Percentiles rank a stretch among this genome's conserved stretches.
Conservation (phyloP, 495 filamentous ascomycete species). For the Durotheca rogersii region DNA sequence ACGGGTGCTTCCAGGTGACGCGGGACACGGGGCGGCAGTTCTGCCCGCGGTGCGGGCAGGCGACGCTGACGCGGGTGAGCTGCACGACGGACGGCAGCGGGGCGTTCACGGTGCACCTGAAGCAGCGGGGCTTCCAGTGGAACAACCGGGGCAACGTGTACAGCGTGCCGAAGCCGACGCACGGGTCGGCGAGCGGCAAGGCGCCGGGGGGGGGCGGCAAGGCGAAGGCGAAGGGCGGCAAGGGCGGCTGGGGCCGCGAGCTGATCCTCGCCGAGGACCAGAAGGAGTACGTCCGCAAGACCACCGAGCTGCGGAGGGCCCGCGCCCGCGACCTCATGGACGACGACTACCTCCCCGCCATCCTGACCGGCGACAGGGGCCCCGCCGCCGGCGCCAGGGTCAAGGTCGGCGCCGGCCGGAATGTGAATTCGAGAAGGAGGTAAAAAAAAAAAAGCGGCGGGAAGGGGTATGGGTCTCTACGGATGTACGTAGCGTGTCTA, state of each 20-base stretch:
- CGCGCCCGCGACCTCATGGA: conserved; percentile 88
- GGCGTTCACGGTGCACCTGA: conserved; percentile 82
- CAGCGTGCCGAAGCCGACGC: conserved; percentile 87
- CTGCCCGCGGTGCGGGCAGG: conserved; percentile 85
- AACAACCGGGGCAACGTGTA: conserved; percentile 88
- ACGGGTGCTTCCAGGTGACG: conserved; percentile 86
- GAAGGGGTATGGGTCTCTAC: not conserved
- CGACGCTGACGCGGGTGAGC: conserved; percentile 79
- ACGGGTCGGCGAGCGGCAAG: conserved; percentile 77
- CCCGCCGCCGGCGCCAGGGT: conserved; percentile 63
- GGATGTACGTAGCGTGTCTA: not conserved
- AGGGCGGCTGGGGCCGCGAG: conserved; percentile 77
- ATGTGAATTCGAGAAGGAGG: conserved; percentile 79
- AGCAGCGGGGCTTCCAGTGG: conserved; percentile 93
- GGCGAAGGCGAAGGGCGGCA: too few species aligned
- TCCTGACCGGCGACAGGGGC: conserved; percentile 75
- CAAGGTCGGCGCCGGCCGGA: conserved; percentile 81
- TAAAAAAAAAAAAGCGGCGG: conserved; percentile 4
- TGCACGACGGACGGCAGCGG: conserved; percentile 81
- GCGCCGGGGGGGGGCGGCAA: conserved; percentile 62
- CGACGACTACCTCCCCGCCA: conserved; percentile 84
- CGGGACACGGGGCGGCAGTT: conserved; percentile 90
- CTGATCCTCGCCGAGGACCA: conserved; percentile 92
- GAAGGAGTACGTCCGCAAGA: conserved; percentile 79
- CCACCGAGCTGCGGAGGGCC: conserved; percentile 60